These are phyloP conservation scores for Nigrospora osmanthi DNA, from an alignment of 2,329 filamentous ascomycete genomes.

Conservation along the genomic window DNA sequence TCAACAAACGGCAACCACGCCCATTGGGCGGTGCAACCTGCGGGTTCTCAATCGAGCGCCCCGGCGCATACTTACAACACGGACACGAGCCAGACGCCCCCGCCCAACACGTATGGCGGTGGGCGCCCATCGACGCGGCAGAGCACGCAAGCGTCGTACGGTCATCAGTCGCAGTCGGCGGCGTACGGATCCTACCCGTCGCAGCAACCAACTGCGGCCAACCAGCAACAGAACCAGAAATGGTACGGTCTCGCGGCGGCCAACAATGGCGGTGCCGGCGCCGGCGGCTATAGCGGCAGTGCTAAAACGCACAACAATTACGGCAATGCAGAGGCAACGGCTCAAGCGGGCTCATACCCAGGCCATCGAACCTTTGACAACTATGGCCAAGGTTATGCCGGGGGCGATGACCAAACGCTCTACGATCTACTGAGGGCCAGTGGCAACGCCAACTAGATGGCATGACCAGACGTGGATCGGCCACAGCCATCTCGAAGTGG, in stretches of 20 bases:
- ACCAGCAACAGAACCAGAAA: slow-evolving; percentile 19
- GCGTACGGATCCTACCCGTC: slow-evolving; percentile 18
- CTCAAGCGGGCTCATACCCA: slow-evolving; percentile 7
- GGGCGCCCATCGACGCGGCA: slow-evolving; percentile 14
- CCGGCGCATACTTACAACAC: neutral
- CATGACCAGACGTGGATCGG: neutral
- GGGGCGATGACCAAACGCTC: slow-evolving; percentile 16
- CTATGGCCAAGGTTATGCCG: slow-evolving; percentile 12
- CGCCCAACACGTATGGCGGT: too few relatives aligned
- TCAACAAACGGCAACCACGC: slow-evolving; percentile 7
- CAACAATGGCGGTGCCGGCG: slow-evolving; percentile 10
- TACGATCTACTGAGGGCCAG: slow-evolving; percentile 17
- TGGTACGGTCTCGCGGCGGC: slow-evolving; percentile 25
- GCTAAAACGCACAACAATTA: slow-evolving; percentile 10
- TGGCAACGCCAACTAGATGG: slow-evolving; percentile 10
- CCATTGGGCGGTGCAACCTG: slow-evolving; percentile 14
- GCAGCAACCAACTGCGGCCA: slow-evolving; percentile 13
- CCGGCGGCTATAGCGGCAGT: slow-evolving; percentile 12
- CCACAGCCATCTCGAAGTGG: too few relatives aligned
- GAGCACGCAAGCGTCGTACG: slow-evolving; percentile 14
- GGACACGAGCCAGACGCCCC: too few relatives aligned
- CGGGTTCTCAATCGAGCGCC: neutral
- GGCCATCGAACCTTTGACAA: slow-evolving; percentile 11
- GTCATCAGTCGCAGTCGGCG: slow-evolving; percentile 19
- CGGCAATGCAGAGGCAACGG: slow-evolving; percentile 2